These are phyloP conservation scores for Taiozyma sp. DNA, from an alignment of 1,139 yeast genomes.

Conservation along the genomic window DNA sequence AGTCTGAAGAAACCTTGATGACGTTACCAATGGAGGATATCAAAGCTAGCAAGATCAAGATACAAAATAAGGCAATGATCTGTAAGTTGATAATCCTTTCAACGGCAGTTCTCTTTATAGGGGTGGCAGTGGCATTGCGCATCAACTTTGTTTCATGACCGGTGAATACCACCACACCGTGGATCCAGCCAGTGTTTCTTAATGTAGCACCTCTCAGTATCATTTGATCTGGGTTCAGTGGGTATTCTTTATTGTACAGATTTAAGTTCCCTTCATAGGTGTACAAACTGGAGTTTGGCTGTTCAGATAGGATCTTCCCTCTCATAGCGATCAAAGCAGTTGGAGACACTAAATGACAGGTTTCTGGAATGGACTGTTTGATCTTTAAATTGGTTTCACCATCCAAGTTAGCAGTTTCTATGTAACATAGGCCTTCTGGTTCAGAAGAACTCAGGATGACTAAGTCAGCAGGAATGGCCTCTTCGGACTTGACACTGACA, in stretches of 20 bases:
- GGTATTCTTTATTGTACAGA: constrained; percentile 50
- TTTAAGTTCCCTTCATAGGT: constrained; percentile 90
- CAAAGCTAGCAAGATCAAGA: constrained; percentile 67
- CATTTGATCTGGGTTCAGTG: constrained; percentile 87
- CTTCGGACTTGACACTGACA: constrained; percentile 78
- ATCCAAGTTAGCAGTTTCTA: constrained; percentile 95
- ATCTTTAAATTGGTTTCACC: constrained; percentile 97
- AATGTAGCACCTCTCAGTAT: constrained; percentile 92
- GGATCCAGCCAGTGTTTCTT: constrained; percentile 92
- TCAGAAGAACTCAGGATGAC: constrained; percentile 85
- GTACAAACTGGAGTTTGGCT: constrained; percentile 89
- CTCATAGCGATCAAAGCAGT: constrained; percentile 46
- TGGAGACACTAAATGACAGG: constrained; percentile 69
- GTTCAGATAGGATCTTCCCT: constrained; percentile 73
- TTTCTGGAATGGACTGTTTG: constrained; percentile 80
- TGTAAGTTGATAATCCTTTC: constrained; percentile 93
- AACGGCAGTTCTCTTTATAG: constrained; percentile 94
- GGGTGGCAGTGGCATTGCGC: constrained; percentile 99
- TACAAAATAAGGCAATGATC: constrained; percentile 79
- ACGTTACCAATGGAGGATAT: constrained; percentile 89
- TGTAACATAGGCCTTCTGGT: constrained; percentile 96
- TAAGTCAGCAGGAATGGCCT: constrained; percentile 92
- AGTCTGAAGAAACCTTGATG: constrained; percentile 55
- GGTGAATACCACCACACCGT: constrained; percentile 89
- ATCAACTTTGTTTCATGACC: constrained; percentile 97